Evolutionary conservation across 768 basidiomycete species (phyloP).

Genomic region (Coprinellus aureogranulatus): DNA sequence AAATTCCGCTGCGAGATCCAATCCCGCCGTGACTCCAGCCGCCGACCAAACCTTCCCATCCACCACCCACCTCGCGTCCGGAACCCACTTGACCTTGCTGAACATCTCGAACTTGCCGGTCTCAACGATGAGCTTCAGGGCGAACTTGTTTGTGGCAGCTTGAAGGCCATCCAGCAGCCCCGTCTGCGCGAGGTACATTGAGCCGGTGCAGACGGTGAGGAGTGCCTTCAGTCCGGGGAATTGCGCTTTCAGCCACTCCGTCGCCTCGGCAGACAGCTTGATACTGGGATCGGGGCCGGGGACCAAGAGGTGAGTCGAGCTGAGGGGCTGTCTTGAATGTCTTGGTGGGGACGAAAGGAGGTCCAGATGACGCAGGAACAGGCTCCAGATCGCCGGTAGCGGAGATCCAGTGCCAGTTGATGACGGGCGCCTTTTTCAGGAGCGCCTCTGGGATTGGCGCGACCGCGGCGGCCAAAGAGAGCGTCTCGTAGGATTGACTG

Average conservation of each 20-base stretch:
- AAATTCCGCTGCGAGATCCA: conserved; percentile 27
- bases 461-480: neutral
- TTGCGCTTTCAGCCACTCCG: conserved; percentile 14
- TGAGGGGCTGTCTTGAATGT: conserved; percentile 20
- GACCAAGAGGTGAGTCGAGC: conserved; percentile 25
- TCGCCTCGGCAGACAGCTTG: conserved; percentile 13
- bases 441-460: neutral
- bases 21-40: conserved; percentile 23
- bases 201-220: conserved; percentile 22
- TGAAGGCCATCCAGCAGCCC: conserved; percentile 22
- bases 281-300: conserved; percentile 19
- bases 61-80: conserved; percentile 20
- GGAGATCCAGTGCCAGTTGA: conserved; percentile 25
- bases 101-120: conserved; percentile 10
- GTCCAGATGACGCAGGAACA: conserved; percentile 16
- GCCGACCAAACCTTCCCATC: conserved; percentile 29
- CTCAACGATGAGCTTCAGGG: neutral
- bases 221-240: conserved; percentile 10
- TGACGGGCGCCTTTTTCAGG: conserved; percentile 17
- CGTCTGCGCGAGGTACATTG: conserved; percentile 17
- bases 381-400: conserved; percentile 12
- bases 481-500: conserved; percentile 16
- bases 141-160: conserved; percentile 21
- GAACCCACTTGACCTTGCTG: conserved; percentile 24
- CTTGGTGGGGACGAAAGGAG: conserved; percentile 15